Conservation (phyloP, 2,329 filamentous ascomycete genomes). For the Leptographium lundbergii region DNA sequence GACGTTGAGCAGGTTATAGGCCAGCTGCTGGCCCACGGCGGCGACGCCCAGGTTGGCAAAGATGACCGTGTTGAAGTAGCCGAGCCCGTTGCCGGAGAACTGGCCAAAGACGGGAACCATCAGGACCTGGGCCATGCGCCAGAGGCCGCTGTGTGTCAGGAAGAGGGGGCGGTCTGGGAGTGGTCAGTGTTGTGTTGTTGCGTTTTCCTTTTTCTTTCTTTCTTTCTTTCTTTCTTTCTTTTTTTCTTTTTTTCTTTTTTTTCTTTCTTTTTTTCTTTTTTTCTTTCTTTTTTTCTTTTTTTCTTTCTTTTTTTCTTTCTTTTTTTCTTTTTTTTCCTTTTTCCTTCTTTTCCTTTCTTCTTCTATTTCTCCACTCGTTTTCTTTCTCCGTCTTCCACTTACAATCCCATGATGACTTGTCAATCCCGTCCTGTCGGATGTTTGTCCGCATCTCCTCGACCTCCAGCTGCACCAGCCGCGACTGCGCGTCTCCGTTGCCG, state of each 20-base stretch:
- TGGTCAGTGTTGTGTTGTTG: too few species aligned
- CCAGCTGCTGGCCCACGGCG: conserved; percentile 25
- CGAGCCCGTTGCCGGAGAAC: conserved; percentile 36
- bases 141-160: conserved; percentile 29
- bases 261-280: too few species aligned
- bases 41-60: conserved; percentile 27
- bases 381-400: neutral
- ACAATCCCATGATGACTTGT: conserved; percentile 34
- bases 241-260: too few species aligned
- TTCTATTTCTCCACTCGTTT: too few species aligned
- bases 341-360: too few species aligned
- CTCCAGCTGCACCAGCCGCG: conserved; percentile 26
- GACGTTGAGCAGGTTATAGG: conserved; percentile 34
- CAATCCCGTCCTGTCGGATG: conserved; percentile 30
- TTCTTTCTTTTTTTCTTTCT: too few species aligned
- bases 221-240: too few species aligned
- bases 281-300: too few species aligned
- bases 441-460: conserved; percentile 28
- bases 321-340: too few species aligned
- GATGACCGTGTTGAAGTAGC: conserved; percentile 37
- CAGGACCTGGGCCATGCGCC: conserved; percentile 33
- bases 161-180: conserved; percentile 27
- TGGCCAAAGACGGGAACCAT: conserved; percentile 39
- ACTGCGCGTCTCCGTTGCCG: conserved; percentile 28
- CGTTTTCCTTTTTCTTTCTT: too few species aligned